Evolutionary conservation across 2,329 filamentous ascomycete species (phyloP).

Genomic region (Cladosporium oxysporum): DNA sequence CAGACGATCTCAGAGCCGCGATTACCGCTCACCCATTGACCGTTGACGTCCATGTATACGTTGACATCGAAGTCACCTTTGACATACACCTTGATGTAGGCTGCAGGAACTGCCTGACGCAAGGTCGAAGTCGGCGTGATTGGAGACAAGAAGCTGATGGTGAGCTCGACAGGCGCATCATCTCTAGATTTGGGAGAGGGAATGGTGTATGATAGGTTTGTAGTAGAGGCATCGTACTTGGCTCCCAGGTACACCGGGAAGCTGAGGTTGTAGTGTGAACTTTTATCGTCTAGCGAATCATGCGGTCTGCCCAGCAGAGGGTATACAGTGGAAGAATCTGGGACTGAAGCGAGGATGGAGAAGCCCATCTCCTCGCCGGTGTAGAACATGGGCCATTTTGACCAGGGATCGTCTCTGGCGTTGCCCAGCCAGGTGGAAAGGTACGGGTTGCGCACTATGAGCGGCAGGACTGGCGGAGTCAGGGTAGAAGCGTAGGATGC

Average conservation of each 20-base stretch:
- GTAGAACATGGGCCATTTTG: constrained; percentile 84
- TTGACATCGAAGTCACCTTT: constrained; percentile 60
- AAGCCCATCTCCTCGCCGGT: constrained; percentile 68
- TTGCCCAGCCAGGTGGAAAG: constrained; percentile 59
- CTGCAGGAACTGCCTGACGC: constrained; percentile 78
- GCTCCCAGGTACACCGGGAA: constrained; percentile 62
- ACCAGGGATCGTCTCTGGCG: constrained; percentile 75
- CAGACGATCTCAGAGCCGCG: constrained; percentile 69
- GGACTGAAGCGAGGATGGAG: constrained; percentile 62
- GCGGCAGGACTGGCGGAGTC: constrained; percentile 54
- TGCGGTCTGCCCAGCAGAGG: constrained; percentile 67
- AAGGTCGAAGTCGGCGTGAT: constrained; percentile 80
- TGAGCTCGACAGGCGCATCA: constrained; percentile 53
- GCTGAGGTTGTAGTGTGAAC: constrained; percentile 55
- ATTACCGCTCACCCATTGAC: constrained; percentile 79
- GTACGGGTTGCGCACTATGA: constrained; percentile 55
- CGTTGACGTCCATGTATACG: constrained; percentile 52
- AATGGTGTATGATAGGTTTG: constrained; percentile 67
- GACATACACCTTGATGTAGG: constrained; percentile 72
- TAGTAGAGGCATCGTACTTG: constrained; percentile 69
- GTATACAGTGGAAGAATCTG: constrained; percentile 61
- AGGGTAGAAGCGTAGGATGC: constrained; percentile 53
- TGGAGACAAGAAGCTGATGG: constrained; percentile 70
- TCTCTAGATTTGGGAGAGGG: constrained; percentile 43
- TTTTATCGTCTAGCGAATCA: constrained; percentile 57